Percentiles rank a stretch among this genome's conserved stretches.
Evolutionary conservation across 202 grass and related monocot species (phyloP).

Genomic region (Musa balbisiana): DNA sequence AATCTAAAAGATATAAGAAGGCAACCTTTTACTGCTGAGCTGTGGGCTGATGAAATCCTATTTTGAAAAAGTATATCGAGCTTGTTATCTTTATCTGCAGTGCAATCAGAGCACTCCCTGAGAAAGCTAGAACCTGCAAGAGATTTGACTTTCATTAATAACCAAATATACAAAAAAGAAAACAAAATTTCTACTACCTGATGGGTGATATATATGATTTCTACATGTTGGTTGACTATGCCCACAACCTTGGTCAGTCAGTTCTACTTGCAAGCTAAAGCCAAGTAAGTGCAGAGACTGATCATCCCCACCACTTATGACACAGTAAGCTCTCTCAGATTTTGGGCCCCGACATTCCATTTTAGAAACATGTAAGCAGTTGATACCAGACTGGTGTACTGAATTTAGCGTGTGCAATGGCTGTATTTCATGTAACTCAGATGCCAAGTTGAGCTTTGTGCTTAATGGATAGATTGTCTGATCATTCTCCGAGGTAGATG

Average conservation of each 20-base stretch:
- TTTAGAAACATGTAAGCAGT: slow-evolving; percentile 58
- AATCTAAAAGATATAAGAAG: not conserved
- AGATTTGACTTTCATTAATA: not conserved
- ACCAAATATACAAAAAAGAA: not conserved
- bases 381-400: slow-evolving; percentile 86
- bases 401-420: slow-evolving; percentile 36
- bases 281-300: slow-evolving; percentile 58
- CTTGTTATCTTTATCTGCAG: slow-evolving; percentile 11
- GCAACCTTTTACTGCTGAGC: slow-evolving; percentile 81
- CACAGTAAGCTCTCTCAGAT: slow-evolving; percentile 24
- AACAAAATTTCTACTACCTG: not conserved
- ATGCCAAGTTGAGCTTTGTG: not conserved
- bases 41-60: slow-evolving; percentile 50
- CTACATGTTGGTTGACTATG: not conserved
- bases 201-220: not conserved
- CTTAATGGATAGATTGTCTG: not conserved
- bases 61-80: slow-evolving; percentile 43
- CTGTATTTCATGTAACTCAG: slow-evolving; percentile 40
- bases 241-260: not conserved
- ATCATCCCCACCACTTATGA: slow-evolving; percentile 85
- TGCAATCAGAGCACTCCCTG: not conserved
- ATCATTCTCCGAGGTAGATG: slow-evolving; percentile 11
- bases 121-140: not conserved
- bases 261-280: slow-evolving; percentile 31
- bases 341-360: slow-evolving; percentile 24